Percentiles rank a stretch among this genome's conserved stretches.
phyloP scores from a whole-genome alignment of 2,329 filamentous ascomycete species.

The Beauveria asiatica region DNA sequence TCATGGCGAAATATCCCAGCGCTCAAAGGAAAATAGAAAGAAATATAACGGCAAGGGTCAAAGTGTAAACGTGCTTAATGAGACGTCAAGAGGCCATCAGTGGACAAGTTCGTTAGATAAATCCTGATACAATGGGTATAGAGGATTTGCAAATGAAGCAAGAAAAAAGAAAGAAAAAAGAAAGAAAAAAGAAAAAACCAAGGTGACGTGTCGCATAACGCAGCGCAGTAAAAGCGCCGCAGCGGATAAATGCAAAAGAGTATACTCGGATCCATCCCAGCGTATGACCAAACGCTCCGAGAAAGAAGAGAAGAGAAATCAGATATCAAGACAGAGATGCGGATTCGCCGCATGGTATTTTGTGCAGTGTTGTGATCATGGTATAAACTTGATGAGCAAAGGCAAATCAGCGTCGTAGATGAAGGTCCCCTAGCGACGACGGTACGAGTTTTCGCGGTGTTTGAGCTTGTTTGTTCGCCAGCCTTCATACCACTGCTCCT shows the following conservation, averaged over 20 bases:
- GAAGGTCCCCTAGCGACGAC: slow-evolving; percentile 23
- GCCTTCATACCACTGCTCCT: slow-evolving; percentile 90
- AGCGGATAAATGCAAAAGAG: slow-evolving; percentile 2
- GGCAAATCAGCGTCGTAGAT: slow-evolving; percentile 10
- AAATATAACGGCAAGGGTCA: neutral
- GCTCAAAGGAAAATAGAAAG: neutral
- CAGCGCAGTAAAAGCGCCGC: neutral
- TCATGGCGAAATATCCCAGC: neutral
- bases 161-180: neutral
- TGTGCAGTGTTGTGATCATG: neutral
- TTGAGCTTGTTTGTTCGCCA: slow-evolving; percentile 74
- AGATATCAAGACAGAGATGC: neutral
- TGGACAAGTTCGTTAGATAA: neutral
- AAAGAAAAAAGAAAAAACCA: neutral
- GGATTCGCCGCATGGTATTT: slow-evolving; percentile 2
- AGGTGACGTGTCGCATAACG: neutral
- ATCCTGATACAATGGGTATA: slow-evolving; percentile 9
- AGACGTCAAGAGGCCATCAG: slow-evolving; percentile 3
- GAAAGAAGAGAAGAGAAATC: neutral
- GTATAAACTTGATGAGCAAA: slow-evolving; percentile 9
- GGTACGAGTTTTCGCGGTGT: slow-evolving; percentile 36
- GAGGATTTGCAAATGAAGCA: slow-evolving; percentile 5
- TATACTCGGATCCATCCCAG: neutral
- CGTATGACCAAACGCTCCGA: neutral
- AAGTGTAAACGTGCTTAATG: neutral